A percentile compares a stretch with the other conserved stretches of the same genome.
Evolutionary conservation across 2,329 filamentous ascomycete genomes (phyloP).

Genomic region (Paracorniculantispora psalliotae): DNA sequence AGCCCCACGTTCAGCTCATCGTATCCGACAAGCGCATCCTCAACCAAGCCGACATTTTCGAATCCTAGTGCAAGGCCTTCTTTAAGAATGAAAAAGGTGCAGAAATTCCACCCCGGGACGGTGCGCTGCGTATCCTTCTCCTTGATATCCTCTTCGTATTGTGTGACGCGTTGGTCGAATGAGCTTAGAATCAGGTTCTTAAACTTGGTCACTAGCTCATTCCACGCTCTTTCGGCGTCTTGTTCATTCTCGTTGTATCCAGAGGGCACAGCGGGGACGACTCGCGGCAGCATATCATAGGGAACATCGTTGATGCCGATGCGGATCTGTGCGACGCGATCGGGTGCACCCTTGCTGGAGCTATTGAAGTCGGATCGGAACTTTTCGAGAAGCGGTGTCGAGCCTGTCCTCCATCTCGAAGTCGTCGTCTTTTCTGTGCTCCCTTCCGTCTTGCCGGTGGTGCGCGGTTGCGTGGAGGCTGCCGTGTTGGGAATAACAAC

Average conservation of each 20-base stretch:
- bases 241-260: constrained; percentile 66
- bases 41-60: constrained; percentile 91
- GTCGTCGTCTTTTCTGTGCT: constrained; percentile 62
- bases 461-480: constrained; percentile 72
- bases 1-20: constrained; percentile 88
- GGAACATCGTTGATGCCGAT: constrained; percentile 67
- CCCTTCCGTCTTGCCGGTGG: constrained; percentile 49
- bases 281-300: constrained; percentile 58
- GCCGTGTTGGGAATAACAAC: constrained; percentile 83
- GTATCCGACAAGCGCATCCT: constrained; percentile 91
- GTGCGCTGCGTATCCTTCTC: constrained; percentile 85
- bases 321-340: constrained; percentile 80
- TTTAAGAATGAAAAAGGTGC: constrained; percentile 97
- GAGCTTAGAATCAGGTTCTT: constrained; percentile 82
- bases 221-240: constrained; percentile 78
- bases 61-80: constrained; percentile 91
- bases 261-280: constrained; percentile 57
- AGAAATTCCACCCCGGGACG: constrained; percentile 97
- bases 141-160: constrained; percentile 96
- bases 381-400: constrained; percentile 83
- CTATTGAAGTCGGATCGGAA: constrained; percentile 85
- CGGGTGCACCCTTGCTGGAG: constrained; percentile 60
- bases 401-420: constrained; percentile 73
- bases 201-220: constrained; percentile 77
- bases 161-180: constrained; percentile 83